phyloP scores from a whole-genome alignment of 495 filamentous ascomycete species.

The Filosporella fistucella region DNA sequence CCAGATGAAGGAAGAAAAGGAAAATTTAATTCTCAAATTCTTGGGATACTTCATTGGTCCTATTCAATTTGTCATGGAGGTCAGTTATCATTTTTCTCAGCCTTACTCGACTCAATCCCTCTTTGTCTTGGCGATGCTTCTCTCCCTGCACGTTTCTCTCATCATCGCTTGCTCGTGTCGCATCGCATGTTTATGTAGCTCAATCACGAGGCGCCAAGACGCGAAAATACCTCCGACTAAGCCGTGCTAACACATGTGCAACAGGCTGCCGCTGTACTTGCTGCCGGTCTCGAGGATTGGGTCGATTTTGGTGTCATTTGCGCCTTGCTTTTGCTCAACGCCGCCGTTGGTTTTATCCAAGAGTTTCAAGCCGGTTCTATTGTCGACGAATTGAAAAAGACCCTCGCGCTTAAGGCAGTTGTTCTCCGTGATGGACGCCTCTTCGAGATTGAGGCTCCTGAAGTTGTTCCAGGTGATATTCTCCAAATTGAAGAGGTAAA shows the following conservation, averaged over 20 bases:
- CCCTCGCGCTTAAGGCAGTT: constrained; percentile 77
- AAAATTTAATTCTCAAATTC: constrained; percentile 80
- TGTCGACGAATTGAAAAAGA: constrained; percentile 89
- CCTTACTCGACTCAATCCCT: too few relatives aligned
- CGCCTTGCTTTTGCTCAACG: constrained; percentile 72
- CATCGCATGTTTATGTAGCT: too few relatives aligned
- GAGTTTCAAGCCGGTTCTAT: constrained; percentile 89
- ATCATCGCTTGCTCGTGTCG: too few relatives aligned
- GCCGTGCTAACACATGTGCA: constrained; percentile 16
- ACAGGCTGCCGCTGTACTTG: constrained; percentile 68
- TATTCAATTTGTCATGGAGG: constrained; percentile 94
- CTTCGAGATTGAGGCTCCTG: constrained; percentile 67
- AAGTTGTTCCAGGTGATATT: constrained; percentile 88
- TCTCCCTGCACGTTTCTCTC: too few relatives aligned
- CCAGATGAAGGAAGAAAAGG: constrained; percentile 85
- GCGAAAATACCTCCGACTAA: constrained; percentile 2
- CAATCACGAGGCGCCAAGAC: constrained; percentile 8
- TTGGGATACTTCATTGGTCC: constrained; percentile 81
- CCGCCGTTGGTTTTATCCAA: constrained; percentile 79
- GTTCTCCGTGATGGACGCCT: constrained; percentile 73
- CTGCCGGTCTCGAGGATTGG: constrained; percentile 77
- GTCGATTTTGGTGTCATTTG: constrained; percentile 79
- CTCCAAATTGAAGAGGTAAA: constrained; percentile 75
- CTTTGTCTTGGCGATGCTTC: too few relatives aligned
- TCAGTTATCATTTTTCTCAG: constrained; percentile 32